Evolutionary conservation across 2,329 filamentous ascomycete genomes (phyloP).

Genomic region (Nigrograna mackinnonii): DNA sequence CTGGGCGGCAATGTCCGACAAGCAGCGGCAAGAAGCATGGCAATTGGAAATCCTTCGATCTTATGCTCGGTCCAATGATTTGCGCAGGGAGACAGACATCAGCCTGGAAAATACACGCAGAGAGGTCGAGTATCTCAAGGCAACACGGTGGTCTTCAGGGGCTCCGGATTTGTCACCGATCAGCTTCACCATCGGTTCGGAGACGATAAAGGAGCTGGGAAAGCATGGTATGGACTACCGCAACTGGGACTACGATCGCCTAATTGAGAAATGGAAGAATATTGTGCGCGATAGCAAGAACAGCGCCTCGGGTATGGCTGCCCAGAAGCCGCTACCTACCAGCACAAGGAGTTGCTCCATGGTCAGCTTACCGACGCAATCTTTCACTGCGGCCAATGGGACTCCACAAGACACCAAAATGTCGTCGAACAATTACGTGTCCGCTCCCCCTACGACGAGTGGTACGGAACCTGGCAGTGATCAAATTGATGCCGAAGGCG

Average conservation of each 20-base stretch:
- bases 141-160: constrained; percentile 28
- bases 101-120: constrained; percentile 44
- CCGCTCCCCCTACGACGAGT: constrained; percentile 32
- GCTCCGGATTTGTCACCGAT: constrained; percentile 33
- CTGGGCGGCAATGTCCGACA: constrained; percentile 69
- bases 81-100: constrained; percentile 37
- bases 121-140: constrained; percentile 47
- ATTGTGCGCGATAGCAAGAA: constrained; percentile 38
- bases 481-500: constrained; percentile 39
- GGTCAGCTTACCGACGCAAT: constrained; percentile 28
- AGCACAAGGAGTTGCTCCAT: constrained; percentile 29
- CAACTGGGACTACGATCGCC: constrained; percentile 45
- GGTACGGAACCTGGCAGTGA: constrained; percentile 27
- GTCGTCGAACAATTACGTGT: constrained; percentile 22
- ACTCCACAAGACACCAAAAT: constrained; percentile 23
- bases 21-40: constrained; percentile 48
- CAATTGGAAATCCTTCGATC: constrained; percentile 51
- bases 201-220: constrained; percentile 43
- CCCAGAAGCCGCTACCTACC: constrained; percentile 37
- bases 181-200: constrained; percentile 38
- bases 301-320: constrained; percentile 30
- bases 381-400: constrained; percentile 19
- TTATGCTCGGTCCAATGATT: constrained; percentile 45
- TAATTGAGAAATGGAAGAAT: constrained; percentile 44
- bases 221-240: constrained; percentile 40